Evolutionary conservation across 1,284 basidiomycete species (phyloP).

Genomic region (Paramarasmius palmivorus): DNA sequence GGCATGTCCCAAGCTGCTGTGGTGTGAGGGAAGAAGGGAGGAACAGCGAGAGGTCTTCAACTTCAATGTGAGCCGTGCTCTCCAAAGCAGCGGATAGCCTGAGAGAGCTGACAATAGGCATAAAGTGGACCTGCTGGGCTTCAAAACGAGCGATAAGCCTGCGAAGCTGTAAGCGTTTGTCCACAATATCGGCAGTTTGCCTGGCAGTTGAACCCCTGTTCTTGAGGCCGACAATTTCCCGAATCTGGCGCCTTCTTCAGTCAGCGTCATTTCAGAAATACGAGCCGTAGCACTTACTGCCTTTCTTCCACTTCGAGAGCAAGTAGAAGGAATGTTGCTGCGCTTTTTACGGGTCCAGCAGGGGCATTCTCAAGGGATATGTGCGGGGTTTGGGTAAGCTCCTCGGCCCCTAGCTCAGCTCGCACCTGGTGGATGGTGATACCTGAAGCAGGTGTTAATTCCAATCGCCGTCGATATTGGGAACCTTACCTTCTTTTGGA

Average conservation of each 20-base stretch:
- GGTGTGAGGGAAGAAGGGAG: constrained; percentile 6
- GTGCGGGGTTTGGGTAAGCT: constrained; percentile 4
- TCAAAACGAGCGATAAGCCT: too few relatives aligned
- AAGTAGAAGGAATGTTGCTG: constrained; percentile 11
- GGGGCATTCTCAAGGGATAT: background rate
- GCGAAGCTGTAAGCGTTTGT: too few relatives aligned
- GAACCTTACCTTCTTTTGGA: constrained; percentile 3
- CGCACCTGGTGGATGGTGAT: constrained; percentile 15
- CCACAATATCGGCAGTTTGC: too few relatives aligned
- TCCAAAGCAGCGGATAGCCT: too few relatives aligned
- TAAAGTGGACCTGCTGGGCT: too few relatives aligned
- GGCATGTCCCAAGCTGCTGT: background rate
- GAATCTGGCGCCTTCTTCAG: too few relatives aligned
- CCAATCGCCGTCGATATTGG: background rate
- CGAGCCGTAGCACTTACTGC: constrained; percentile 14
- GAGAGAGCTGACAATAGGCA: too few relatives aligned
- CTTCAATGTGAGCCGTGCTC: background rate
- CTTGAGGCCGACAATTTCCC: too few relatives aligned
- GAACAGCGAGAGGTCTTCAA: constrained; percentile 5
- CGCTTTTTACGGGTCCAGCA: background rate
- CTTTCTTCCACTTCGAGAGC: constrained; percentile 18
- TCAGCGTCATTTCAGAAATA: background rate
- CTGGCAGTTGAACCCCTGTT: too few relatives aligned
- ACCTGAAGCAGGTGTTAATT: background rate
- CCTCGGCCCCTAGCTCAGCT: constrained; percentile 14